A percentile compares a stretch with the other conserved stretches of the same genome.
Evolutionary conservation across 208 protist species (phyloP).

Genomic region (Leishmania martiniquensis): DNA sequence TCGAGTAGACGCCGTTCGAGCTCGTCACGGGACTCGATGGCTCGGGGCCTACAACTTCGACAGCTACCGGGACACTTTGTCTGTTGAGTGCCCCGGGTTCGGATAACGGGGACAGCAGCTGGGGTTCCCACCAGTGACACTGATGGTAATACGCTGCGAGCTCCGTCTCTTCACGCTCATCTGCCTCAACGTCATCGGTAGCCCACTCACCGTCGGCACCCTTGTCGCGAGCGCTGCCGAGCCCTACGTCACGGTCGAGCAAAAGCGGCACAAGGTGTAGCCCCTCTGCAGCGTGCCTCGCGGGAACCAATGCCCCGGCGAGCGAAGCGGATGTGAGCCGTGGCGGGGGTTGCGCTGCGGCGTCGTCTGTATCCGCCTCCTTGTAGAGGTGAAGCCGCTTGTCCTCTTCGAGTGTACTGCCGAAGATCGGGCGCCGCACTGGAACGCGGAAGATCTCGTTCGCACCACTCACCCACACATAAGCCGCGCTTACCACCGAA

Average conservation of each 20-base stretch:
- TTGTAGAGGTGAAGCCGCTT: neutral
- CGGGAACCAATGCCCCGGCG: slow-evolving; percentile 3
- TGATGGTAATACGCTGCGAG: slow-evolving; percentile 33
- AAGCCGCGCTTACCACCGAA: slow-evolving; percentile 9
- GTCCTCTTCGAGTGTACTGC: neutral
- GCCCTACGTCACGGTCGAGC: neutral
- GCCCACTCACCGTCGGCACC: slow-evolving; percentile 1
- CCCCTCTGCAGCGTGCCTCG: neutral
- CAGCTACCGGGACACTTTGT: too few relatives aligned
- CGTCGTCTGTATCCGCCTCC: neutral
- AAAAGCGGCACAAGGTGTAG: slow-evolving; percentile 15
- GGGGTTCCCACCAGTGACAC: slow-evolving; percentile 20
- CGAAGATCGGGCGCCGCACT: slow-evolving; percentile 1
- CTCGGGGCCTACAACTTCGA: neutral
- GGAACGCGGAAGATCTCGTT: slow-evolving; percentile 27
- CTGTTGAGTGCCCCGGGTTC: neutral
- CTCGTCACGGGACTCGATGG: neutral
- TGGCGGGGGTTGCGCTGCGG: neutral
- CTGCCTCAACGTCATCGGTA: slow-evolving; percentile 35
- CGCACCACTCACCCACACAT: slow-evolving; percentile 25
- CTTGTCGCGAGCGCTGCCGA: neutral
- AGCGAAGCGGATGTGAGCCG: slow-evolving; percentile 11
- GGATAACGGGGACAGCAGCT: neutral
- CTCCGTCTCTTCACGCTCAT: slow-evolving; percentile 41
- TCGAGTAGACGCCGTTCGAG: neutral